Percentiles rank a stretch among this genome's conserved stretches.
Conservation (phyloP, 176 grass and related monocot species). For the Leersia perrieri region DNA sequence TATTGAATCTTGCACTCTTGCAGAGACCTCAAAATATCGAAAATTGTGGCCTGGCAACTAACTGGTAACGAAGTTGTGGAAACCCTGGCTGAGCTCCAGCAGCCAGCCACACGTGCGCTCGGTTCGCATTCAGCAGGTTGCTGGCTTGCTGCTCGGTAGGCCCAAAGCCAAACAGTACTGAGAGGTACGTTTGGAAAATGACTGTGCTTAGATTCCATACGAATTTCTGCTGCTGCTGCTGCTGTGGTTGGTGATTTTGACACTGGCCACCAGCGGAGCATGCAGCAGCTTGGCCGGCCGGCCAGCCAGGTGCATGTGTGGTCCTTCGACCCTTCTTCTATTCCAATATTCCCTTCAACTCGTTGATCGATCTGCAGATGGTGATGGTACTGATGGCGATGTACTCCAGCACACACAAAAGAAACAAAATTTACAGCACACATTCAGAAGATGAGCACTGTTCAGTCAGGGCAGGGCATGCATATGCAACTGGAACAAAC, state of each 20-base stretch:
- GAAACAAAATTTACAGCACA: conserved; percentile 31
- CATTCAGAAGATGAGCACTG: background rate
- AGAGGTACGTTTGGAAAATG: background rate
- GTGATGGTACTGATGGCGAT: conserved; percentile 33
- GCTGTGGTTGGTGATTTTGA: conserved; percentile 34
- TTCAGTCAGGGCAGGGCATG: background rate
- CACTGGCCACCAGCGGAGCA: background rate
- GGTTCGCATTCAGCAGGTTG: background rate
- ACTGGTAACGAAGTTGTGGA: background rate
- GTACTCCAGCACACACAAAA: conserved; percentile 32
- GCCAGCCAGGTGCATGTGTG: conserved; percentile 8
- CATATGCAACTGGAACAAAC: background rate
- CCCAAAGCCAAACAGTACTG: conserved; percentile 7
- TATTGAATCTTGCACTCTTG: no score
- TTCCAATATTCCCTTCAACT: background rate
- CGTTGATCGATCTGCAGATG: background rate
- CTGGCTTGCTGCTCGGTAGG: no score
- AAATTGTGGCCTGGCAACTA: no score
- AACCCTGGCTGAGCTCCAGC: background rate
- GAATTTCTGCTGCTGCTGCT: conserved; percentile 2
- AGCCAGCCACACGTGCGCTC: conserved; percentile 2
- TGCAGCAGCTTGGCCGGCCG: background rate
- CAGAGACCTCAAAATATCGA: no score
- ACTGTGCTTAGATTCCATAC: conserved; percentile 32
- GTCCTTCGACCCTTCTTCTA: conserved; percentile 7